Evolutionary conservation across 768 basidiomycete genomes (phyloP).

Genomic region (Phanerochaete sordida): DNA sequence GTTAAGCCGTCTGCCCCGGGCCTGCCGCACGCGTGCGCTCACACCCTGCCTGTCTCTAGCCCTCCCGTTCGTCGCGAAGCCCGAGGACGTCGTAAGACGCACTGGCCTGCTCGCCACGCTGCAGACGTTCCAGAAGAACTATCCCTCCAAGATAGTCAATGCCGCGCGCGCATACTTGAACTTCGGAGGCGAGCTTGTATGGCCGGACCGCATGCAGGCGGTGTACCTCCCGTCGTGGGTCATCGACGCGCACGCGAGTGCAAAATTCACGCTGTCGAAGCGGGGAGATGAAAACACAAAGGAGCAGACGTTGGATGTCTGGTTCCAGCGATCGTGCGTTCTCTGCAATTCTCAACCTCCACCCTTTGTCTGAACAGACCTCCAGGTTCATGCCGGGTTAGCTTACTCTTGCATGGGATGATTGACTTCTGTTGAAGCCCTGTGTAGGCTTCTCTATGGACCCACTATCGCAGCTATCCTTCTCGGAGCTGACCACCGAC

Average conservation of each 20-base stretch:
- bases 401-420: neutral
- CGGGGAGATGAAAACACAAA: constrained; percentile 1
- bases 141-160: neutral
- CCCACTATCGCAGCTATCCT: constrained; percentile 43
- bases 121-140: neutral
- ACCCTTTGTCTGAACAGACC: neutral
- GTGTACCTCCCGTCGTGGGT: constrained; percentile 66
- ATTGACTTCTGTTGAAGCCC: neutral
- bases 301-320: neutral
- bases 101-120: constrained; percentile 26
- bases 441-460: constrained; percentile 40
- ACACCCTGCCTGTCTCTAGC: constrained; percentile 1
- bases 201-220: constrained; percentile 45
- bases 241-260: constrained; percentile 50
- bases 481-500: constrained; percentile 28
- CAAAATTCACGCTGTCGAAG: constrained; percentile 26
- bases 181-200: constrained; percentile 35
- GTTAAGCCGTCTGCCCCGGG: neutral
- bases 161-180: constrained; percentile 24
- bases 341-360: neutral
- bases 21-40: neutral
- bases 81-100: constrained; percentile 35
- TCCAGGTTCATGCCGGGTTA: neutral
- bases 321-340: constrained; percentile 6
- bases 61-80: constrained; percentile 2